phyloP scores from a whole-genome alignment of 129 eudicot species.

The Silybum marianum region DNA sequence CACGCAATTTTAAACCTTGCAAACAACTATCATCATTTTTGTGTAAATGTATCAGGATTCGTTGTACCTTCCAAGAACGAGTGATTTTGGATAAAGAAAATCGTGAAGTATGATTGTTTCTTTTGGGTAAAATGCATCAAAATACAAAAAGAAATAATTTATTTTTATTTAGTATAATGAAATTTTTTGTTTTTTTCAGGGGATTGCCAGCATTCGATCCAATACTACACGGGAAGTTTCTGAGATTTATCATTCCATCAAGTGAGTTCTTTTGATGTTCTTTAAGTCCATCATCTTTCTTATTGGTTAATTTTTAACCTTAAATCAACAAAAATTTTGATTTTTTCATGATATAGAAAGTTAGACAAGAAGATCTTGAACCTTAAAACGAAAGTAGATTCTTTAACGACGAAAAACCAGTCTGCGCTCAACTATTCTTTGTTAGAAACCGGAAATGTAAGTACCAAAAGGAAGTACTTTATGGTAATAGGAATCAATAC shows the following conservation, averaged over 20 bases:
- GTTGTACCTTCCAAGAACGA: background rate
- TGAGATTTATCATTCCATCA: constrained; percentile 8
- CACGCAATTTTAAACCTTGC: too few relatives aligned
- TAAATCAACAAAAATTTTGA: background rate
- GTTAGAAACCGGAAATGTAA: background rate
- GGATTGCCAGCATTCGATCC: constrained; percentile 10
- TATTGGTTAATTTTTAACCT: background rate
- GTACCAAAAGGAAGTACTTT: constrained; percentile 24
- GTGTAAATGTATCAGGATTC: background rate
- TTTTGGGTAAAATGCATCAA: background rate
- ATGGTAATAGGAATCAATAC: constrained; percentile 39
- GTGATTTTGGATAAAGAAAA: background rate
- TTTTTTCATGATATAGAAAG: constrained; percentile 22
- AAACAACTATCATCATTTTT: too few relatives aligned
- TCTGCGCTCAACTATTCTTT: background rate
- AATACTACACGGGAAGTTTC: constrained; percentile 20
- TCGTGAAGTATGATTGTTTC: background rate
- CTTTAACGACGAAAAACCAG: constrained; percentile 5
- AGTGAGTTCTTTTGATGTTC: constrained; percentile 25
- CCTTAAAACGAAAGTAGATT: constrained; percentile 15
- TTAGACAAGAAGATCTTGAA: constrained; percentile 26
- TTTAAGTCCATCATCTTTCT: background rate
- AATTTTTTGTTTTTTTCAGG: background rate
- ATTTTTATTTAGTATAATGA: background rate
- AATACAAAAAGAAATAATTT: too few relatives aligned